A percentile compares a stretch with the other conserved stretches of the same genome.
Evolutionary conservation across 495 filamentous ascomycete genomes (phyloP).

Genomic region (Penicillium chermesinum): DNA sequence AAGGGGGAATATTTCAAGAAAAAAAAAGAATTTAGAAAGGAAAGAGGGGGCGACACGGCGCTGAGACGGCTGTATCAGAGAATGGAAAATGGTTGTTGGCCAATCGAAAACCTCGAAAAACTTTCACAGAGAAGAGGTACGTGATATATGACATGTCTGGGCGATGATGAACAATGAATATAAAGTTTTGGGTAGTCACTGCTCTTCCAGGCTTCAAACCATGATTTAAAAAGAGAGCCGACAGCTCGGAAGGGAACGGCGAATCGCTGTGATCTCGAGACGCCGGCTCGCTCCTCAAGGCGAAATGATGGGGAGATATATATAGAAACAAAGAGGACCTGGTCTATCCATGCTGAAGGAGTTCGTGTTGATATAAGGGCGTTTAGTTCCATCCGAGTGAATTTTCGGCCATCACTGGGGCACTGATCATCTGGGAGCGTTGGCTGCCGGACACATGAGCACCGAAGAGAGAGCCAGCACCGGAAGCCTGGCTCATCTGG

Average conservation of each 20-base stretch:
- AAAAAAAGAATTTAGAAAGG: slow-evolving; percentile 16
- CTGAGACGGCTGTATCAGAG: slow-evolving; percentile 20
- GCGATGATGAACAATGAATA: slow-evolving; percentile 25
- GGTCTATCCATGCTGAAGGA: slow-evolving; percentile 12
- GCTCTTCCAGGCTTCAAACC: neutral
- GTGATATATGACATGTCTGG: slow-evolving; percentile 23
- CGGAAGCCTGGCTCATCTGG: slow-evolving; percentile 40
- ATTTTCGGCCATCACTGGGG: slow-evolving; percentile 94
- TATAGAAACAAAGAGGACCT: slow-evolving; percentile 8
- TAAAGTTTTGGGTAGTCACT: slow-evolving; percentile 28
- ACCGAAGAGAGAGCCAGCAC: slow-evolving; percentile 29
- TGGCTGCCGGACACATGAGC: slow-evolving; percentile 51
- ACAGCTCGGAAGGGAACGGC: neutral
- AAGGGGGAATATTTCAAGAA: slow-evolving; percentile 32
- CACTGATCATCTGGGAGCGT: slow-evolving; percentile 68
- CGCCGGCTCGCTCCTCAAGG: slow-evolving; percentile 1
- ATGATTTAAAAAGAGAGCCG: neutral
- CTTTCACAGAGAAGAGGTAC: slow-evolving; percentile 30
- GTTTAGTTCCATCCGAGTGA: slow-evolving; percentile 94
- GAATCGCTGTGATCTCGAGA: neutral
- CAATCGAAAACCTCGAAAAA: slow-evolving; percentile 24
- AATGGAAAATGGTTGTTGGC: slow-evolving; percentile 18
- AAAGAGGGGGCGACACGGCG: slow-evolving; percentile 15
- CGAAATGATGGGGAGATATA: slow-evolving; percentile 3
- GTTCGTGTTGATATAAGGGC: neutral